phyloP scores from a whole-genome alignment of 2,329 filamentous ascomycete genomes.

The Cryphonectria naterciae region DNA sequence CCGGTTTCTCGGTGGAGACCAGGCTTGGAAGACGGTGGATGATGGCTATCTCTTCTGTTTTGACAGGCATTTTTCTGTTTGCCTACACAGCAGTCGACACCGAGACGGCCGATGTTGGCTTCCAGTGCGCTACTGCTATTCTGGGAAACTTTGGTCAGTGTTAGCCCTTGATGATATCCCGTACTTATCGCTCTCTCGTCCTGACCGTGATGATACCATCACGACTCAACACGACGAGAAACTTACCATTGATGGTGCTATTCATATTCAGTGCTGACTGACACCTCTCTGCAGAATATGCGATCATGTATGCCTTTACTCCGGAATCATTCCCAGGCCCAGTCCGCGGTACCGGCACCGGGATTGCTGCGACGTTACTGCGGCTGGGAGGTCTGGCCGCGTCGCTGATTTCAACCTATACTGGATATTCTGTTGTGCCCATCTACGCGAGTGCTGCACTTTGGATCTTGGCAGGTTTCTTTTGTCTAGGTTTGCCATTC shows the following conservation, averaged over 20 bases:
- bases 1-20: conserved; percentile 46
- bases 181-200: too few relatives aligned
- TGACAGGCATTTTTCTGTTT: conserved; percentile 52
- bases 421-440: conserved; percentile 46
- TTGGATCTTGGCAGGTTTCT: conserved; percentile 47
- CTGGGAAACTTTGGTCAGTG: conserved; percentile 46
- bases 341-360: conserved; percentile 57
- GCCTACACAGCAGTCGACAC: conserved; percentile 48
- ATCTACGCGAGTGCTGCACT: conserved; percentile 50
- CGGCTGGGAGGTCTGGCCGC: conserved; percentile 45
- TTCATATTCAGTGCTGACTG: neutral
- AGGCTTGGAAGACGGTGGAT: conserved; percentile 48
- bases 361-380: conserved; percentile 46
- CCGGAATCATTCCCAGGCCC: conserved; percentile 62
- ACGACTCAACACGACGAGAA: too few relatives aligned
- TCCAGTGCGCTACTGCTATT: conserved; percentile 50
- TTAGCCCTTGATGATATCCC: too few relatives aligned
- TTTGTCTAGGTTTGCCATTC: conserved; percentile 48
- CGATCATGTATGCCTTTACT: conserved; percentile 51
- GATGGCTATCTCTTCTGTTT: conserved; percentile 47
- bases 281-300: conserved; percentile 37
- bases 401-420: conserved; percentile 47
- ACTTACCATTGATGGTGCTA: too few relatives aligned
- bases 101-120: conserved; percentile 42
- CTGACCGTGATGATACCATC: too few relatives aligned